Percentiles rank a stretch among this genome's conserved stretches.
phyloP scores from a whole-genome alignment of 2,329 filamentous ascomycete genomes.

The Camillea tinctor region DNA sequence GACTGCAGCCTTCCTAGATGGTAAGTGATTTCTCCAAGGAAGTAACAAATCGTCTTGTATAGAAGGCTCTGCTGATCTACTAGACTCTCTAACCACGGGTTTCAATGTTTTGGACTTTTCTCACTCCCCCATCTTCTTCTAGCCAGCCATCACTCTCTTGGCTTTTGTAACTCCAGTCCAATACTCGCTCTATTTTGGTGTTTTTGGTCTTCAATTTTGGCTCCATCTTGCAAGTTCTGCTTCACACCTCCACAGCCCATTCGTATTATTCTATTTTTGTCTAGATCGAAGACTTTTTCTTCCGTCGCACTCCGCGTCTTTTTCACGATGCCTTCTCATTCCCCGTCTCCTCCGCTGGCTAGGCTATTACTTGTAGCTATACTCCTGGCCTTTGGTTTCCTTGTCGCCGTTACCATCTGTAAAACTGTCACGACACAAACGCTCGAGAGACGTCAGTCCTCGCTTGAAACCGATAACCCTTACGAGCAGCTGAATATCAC shows the following conservation, averaged over 20 bases:
- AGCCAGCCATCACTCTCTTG: slow-evolving; percentile 17
- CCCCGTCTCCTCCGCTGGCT: slow-evolving; percentile 14
- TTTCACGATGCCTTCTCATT: slow-evolving; percentile 18
- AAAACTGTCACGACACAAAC: slow-evolving; percentile 4
- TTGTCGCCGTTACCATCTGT: slow-evolving; percentile 12
- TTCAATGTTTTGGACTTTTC: background rate
- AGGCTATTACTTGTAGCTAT: slow-evolving; percentile 17
- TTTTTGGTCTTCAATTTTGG: slow-evolving; percentile 33
- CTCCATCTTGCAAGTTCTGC: slow-evolving; percentile 23
- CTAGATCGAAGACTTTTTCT: slow-evolving; percentile 1
- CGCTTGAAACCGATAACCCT: background rate
- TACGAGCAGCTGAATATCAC: background rate
- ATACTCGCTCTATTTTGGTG: slow-evolving; percentile 26
- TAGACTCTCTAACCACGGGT: background rate
- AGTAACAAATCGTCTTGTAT: background rate
- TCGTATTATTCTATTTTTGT: slow-evolving; percentile 9
- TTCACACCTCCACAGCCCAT: slow-evolving; percentile 10
- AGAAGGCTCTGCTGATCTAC: background rate
- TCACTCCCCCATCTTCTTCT: slow-evolving; percentile 1
- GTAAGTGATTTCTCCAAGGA: background rate
- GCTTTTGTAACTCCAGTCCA: slow-evolving; percentile 11
- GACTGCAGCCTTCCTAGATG: background rate
- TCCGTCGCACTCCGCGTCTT: background rate
- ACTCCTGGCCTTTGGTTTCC: slow-evolving; percentile 16
- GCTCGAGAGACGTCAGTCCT: slow-evolving; percentile 6